Evolutionary conservation across 345 rosid genomes (phyloP).

Genomic region (Dovyalis caffra): DNA sequence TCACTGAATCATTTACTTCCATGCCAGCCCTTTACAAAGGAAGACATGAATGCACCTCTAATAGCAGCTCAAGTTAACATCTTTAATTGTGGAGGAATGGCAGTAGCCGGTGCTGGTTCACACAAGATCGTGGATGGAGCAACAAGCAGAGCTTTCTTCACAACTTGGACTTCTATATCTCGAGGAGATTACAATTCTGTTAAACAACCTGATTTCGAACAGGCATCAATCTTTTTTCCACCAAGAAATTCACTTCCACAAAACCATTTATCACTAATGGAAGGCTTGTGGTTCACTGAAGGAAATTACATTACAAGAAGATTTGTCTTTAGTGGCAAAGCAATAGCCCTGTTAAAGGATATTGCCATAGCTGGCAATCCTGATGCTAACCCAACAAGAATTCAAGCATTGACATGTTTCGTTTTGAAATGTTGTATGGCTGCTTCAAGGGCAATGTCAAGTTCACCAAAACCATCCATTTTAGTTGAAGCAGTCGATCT

Average conservation of each 20-base stretch:
- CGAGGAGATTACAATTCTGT: background rate
- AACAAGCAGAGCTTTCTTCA: background rate
- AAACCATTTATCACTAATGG: constrained; percentile 16
- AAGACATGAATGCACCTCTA: background rate
- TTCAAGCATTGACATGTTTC: constrained; percentile 23
- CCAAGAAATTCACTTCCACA: constrained; percentile 11
- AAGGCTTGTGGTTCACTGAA: constrained; percentile 21
- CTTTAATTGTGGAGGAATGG: constrained; percentile 23
- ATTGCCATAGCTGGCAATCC: background rate
- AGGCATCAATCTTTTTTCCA: constrained; percentile 17
- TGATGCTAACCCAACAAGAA: background rate
- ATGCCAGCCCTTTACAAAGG: constrained; percentile 14
- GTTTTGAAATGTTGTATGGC: constrained; percentile 25
- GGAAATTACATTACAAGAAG: constrained; percentile 13
- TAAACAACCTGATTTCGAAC: background rate
- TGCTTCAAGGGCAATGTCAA: constrained; percentile 5
- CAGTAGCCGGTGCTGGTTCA: background rate
- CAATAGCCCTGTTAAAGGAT: background rate
- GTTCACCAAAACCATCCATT: constrained; percentile 7
- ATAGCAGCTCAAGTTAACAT: constrained; percentile 5
- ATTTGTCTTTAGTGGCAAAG: constrained; percentile 19
- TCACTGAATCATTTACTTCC: constrained; percentile 16
- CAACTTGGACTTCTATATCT: constrained; percentile 15
- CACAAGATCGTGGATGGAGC: constrained; percentile 23
- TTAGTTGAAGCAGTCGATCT: constrained; percentile 27